phyloP scores from a whole-genome alignment of 371 early-diverging fungal genomes.

The Choanephora cucurbitarum region DNA sequence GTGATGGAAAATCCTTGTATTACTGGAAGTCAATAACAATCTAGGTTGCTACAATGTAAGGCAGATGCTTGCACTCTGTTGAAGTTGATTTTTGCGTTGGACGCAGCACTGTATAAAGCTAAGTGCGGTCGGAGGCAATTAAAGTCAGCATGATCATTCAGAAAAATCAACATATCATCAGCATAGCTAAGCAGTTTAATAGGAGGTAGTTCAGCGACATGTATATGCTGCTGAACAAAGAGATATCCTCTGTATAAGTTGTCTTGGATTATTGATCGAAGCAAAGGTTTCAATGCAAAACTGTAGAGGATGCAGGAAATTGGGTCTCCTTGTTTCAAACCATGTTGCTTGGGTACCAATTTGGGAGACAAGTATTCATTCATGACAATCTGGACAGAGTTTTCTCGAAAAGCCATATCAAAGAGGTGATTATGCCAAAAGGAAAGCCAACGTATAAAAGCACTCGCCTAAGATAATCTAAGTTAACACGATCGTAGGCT shows the following conservation, averaged over 20 bases:
- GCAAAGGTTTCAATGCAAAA: background rate
- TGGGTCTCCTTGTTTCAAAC: background rate
- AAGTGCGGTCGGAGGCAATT: background rate
- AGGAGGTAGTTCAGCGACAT: background rate
- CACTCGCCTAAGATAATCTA: background rate
- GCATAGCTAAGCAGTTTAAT: constrained; percentile 12
- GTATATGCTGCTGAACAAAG: background rate
- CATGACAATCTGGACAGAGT: background rate
- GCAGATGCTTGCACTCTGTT: constrained; percentile 1
- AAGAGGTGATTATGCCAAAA: background rate
- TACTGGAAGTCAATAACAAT: background rate
- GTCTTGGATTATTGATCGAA: background rate
- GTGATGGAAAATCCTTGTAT: background rate
- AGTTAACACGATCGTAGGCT: background rate
- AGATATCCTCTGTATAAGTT: background rate
- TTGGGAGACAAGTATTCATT: constrained; percentile 5
- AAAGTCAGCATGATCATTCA: background rate
- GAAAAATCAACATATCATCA: constrained; percentile 10
- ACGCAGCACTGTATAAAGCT: constrained; percentile 3
- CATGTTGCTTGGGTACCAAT: background rate
- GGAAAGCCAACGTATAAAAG: background rate
- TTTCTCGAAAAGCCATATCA: background rate
- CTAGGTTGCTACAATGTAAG: background rate
- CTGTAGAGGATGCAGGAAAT: background rate
- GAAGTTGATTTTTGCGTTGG: constrained; percentile 9